Evolutionary conservation across 2,329 filamentous ascomycete species (phyloP).

Genomic region (Fonsecaea multimorphosa): DNA sequence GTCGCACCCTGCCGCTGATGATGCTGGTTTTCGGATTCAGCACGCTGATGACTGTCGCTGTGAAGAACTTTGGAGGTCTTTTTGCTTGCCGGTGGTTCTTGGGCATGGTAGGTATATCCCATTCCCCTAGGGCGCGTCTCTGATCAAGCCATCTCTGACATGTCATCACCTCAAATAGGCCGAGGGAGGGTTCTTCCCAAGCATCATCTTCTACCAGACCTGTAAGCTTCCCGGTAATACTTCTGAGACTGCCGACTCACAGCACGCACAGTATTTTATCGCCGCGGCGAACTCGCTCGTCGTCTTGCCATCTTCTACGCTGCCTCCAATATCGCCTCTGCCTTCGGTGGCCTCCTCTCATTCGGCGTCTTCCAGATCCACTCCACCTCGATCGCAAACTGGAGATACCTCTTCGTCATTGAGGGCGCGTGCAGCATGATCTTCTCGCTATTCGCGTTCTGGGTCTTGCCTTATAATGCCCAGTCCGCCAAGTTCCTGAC

Average conservation of each 20-base stretch:
- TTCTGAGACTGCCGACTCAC: not conserved
- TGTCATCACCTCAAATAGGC: conserved; percentile 9
- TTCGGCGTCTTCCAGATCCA: conserved; percentile 68
- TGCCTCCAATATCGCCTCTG: conserved; percentile 74
- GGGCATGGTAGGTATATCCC: conserved; percentile 66
- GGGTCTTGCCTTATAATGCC: conserved; percentile 70
- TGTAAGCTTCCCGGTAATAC: not conserved
- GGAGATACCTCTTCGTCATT: conserved; percentile 63
- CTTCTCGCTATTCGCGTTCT: conserved; percentile 69
- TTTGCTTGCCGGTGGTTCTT: conserved; percentile 73
- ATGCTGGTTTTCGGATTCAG: conserved; percentile 72
- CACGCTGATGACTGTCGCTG: conserved; percentile 60
- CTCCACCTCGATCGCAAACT: conserved; percentile 54
- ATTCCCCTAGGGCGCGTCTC: conserved; percentile 61
- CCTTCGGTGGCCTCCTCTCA: conserved; percentile 66
- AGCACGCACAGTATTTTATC: conserved; percentile 64
- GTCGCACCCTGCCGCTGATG: conserved; percentile 67
- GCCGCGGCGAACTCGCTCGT: conserved; percentile 71
- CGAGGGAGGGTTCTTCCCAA: conserved; percentile 26
- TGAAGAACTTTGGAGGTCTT: conserved; percentile 62
- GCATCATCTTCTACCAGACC: conserved; percentile 49
- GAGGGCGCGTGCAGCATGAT: conserved; percentile 66
- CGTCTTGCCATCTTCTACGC: conserved; percentile 77
- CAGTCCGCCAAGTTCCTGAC: conserved; percentile 69
- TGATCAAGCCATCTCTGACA: conserved; percentile 41